Evolutionary conservation across 495 filamentous ascomycete species (phyloP).

Genomic region (Cercophora newfieldiana): DNA sequence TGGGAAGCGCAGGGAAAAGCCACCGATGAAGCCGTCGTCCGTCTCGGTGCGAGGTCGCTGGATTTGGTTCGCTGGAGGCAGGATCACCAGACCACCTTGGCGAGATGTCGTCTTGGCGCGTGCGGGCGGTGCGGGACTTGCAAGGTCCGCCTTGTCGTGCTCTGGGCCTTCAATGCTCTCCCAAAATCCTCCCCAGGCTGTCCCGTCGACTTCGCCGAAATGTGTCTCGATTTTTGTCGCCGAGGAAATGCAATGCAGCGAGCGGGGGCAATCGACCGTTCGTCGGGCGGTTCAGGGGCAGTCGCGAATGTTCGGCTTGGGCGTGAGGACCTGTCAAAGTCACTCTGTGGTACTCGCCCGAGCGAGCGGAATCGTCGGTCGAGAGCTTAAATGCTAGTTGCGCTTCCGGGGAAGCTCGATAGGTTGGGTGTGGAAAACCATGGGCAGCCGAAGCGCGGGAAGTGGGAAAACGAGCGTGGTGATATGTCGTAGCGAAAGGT

Average conservation of each 20-base stretch:
- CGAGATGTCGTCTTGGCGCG: slow-evolving; percentile 4
- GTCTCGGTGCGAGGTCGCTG: background rate
- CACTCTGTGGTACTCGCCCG: background rate
- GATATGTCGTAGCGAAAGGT: background rate
- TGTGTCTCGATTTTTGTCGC: background rate
- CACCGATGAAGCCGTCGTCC: background rate
- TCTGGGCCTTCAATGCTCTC: slow-evolving; percentile 21
- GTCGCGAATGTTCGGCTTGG: background rate
- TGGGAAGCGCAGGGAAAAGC: background rate
- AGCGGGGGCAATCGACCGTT: background rate
- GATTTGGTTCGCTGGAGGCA: slow-evolving; percentile 3
- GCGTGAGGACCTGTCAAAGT: background rate
- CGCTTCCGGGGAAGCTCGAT: slow-evolving; percentile 3
- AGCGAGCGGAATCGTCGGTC: background rate
- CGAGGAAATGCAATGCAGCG: background rate
- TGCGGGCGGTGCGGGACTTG: slow-evolving; percentile 5
- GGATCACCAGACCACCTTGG: background rate
- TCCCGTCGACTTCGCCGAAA: background rate
- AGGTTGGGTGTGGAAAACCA: background rate
- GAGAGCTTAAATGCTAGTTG: background rate
- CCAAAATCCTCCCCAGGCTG: background rate
- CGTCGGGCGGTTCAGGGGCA: background rate
- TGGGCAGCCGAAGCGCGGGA: background rate
- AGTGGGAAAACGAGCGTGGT: slow-evolving; percentile 13
- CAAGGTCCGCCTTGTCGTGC: slow-evolving; percentile 9